A percentile compares a stretch with the other conserved stretches of the same genome.
These are phyloP conservation scores for Endotrypanum monterogeii DNA, from an alignment of 208 protist species.

Conservation along the genomic window DNA sequence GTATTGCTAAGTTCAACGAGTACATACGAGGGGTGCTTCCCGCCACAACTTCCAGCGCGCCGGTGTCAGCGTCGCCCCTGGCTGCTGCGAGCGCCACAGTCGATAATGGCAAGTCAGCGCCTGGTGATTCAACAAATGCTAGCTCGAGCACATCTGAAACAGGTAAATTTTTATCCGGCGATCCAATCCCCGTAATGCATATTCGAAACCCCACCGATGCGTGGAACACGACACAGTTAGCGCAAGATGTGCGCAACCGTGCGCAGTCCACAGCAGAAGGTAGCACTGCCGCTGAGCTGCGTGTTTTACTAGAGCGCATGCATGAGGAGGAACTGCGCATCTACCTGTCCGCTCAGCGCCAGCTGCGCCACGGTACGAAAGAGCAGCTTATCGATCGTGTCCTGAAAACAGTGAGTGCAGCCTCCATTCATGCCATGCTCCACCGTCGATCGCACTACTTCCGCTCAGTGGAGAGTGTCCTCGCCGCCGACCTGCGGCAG, in stretches of 20 bases:
- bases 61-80: conserved; percentile 3
- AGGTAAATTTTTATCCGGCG: not conserved
- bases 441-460: conserved; percentile 84
- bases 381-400: conserved; percentile 72
- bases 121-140: not conserved
- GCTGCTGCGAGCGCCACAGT: not conserved
- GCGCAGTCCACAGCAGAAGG: conserved; percentile 30
- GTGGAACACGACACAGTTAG: conserved; percentile 70
- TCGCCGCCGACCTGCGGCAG: conserved; percentile 69
- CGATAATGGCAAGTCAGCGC: not conserved
- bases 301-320: conserved; percentile 47
- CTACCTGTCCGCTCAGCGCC: conserved; percentile 80
- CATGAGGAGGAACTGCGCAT: conserved; percentile 92
- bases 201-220: conserved; percentile 84
- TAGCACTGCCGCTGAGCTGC: conserved; percentile 37
- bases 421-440: conserved; percentile 79
- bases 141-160: not conserved
- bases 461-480: conserved; percentile 74
- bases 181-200: conserved; percentile 53
- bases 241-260: conserved; percentile 53
- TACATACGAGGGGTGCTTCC: conserved; percentile 80
- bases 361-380: conserved; percentile 85
- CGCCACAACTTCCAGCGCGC: conserved; percentile 4
- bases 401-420: conserved; percentile 52
- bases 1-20: conserved; percentile 83